Evolutionary conservation across 495 filamentous ascomycete species (phyloP), one percentile per base, ranked within the genome.

Genomic region (Neurospora sp.): DNA sequence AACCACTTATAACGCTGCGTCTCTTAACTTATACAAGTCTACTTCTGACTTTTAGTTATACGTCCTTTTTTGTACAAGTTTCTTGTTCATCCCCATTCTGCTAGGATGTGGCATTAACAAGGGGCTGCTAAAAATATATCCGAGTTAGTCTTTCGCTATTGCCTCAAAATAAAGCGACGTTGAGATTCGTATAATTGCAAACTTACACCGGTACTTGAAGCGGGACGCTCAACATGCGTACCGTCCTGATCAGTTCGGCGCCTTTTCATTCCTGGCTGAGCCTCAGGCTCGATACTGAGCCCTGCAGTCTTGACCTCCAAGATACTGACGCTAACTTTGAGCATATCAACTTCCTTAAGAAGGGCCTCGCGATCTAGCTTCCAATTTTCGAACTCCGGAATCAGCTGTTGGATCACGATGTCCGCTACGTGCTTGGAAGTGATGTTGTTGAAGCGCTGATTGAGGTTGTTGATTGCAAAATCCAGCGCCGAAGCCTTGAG

Each of bases 361-460:
- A 65, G 53, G 10, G 47, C 27, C 14, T 65, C 27, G 7, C 16
- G 22, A 14, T 37, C 53, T 9, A 31, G 12, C 53, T 65, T 65
- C 53, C 53, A 65, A 14, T 65, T 65, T 65, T 65, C 53, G 27
- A 27, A 35, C 22, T 65, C 53, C 14, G 53, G 53, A 65, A 65
- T 18, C 18, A 82, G 27, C 9, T 77, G 73, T 1, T 75, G 77
- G 1, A 80, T 74, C 6, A 81, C 75, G 16, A 69, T 41, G 42
- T 81, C 75, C 0, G 75, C 76, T 3, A 82, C 65, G 1, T 72
- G 44, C 35, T 74, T 75, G 18, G 80, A 80, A 20, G 77, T 69
- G 14, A 82, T 40, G 40, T 81, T 82, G 70, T 76, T 77, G 35
- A 68, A 81, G 8, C 73, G 75, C 10, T 73, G 59, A 59, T 80